Evolutionary conservation across 108 stramenopile species (phyloP), one percentile per base, ranked within the genome.

Genomic region (Conticribra weissflogii): DNA sequence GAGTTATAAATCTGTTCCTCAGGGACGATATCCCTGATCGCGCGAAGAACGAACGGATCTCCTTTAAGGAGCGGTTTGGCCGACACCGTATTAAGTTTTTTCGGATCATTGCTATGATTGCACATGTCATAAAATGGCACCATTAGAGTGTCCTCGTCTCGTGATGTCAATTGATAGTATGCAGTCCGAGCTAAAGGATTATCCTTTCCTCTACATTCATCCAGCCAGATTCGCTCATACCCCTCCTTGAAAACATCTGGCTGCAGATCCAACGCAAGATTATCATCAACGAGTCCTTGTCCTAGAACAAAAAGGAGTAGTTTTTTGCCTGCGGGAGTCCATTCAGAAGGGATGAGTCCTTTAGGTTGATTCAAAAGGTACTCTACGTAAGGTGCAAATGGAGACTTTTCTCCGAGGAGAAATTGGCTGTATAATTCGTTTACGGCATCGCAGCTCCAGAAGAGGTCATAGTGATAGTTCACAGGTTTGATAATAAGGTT

Each of bases 341-440:
- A 88, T 32, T 72, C 82, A 14, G 79, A 72, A 17, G 86, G 83
- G 33, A 86, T 50, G 19, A 66, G 61, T 2, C 83, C 83, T 1
- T 30, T 29, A 19, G 62, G 66, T 71, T 83, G 82, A 53, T 83
- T 63, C 55, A 59, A 72, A 14, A 94, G 71, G 64, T 91, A 94
- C 4, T 83, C 72, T 28, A 83, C 60, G 47, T 88, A 94, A 17
- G 90, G 93, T 14, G 80, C 88, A 55, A 78, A 88, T 30, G 71
- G 66, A 33, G 84, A 85, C 59, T 76, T 31, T n/a, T 85, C 76
- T 3, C 85, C 86, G 3, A 78, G 54, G 30, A 56, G 50, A 45
- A 78, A 78, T 59, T 78, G 77, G 48, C 46, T 54, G 24, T 78
- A 30, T 0, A 73, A 28, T 59, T 72, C 77, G 31, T 63, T 23